phyloP scores from a whole-genome alignment of 1,139 yeast species.

The Yamadazyma epiphylla region DNA sequence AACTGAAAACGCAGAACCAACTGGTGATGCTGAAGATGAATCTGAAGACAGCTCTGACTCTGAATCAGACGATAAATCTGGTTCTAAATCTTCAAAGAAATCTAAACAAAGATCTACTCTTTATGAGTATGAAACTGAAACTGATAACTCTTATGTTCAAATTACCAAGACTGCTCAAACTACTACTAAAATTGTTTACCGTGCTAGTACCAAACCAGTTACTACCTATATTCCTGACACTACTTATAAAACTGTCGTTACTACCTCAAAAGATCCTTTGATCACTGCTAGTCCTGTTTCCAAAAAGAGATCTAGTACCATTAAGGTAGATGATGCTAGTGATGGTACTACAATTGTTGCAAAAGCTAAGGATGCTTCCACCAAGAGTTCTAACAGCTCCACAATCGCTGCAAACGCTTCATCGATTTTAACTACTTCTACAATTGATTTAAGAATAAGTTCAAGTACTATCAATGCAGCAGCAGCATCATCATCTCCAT shows the following conservation, averaged over 20 bases:
- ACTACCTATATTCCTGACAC: conserved; percentile 15
- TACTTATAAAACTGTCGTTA: conserved; percentile 15
- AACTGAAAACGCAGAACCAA: not conserved
- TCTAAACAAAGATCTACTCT: conserved; percentile 9
- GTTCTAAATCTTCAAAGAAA: not conserved
- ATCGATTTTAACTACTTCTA: conserved; percentile 5
- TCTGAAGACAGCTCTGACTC: not conserved
- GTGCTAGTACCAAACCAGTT: conserved; percentile 20
- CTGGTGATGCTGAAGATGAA: conserved; percentile 1
- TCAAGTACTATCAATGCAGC: conserved; percentile 5
- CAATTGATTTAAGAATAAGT: conserved; percentile 17
- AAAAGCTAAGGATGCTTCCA: not conserved
- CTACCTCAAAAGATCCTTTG: conserved; percentile 20
- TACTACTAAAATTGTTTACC: conserved; percentile 21
- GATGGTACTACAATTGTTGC: conserved; percentile 4
- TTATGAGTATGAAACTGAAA: conserved; percentile 14
- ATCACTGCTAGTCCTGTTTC: conserved; percentile 15
- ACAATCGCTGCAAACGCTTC: not conserved
- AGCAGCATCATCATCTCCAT: conserved; percentile 2
- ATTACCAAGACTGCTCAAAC: conserved; percentile 19
- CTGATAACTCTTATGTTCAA: conserved; percentile 10
- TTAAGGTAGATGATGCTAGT: conserved; percentile 7
- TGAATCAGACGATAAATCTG: not conserved
- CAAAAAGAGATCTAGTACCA: conserved; percentile 7
- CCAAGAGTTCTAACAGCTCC: not conserved